These are phyloP conservation scores for Aspergillus intermedius DNA, from an alignment of 2,329 filamentous ascomycete genomes.

Conservation along the genomic window DNA sequence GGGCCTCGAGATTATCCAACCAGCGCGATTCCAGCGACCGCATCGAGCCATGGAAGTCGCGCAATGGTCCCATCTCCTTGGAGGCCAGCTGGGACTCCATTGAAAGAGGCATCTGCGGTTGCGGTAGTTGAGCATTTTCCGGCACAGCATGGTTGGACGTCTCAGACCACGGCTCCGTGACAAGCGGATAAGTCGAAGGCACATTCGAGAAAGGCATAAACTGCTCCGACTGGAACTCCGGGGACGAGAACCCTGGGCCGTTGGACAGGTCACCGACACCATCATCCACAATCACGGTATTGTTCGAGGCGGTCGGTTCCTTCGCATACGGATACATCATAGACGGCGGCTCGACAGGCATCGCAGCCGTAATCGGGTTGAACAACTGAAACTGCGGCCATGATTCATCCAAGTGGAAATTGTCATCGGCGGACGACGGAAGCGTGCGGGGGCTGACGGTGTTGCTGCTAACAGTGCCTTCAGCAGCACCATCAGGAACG, in stretches of 20 bases:
- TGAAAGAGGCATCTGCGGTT: constrained; percentile 10
- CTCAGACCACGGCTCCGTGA: constrained; percentile 23
- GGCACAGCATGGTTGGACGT: constrained; percentile 10
- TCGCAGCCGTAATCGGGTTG: constrained; percentile 24
- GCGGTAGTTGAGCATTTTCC: constrained; percentile 10
- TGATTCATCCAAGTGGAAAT: constrained; percentile 31
- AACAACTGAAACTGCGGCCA: constrained; percentile 34
- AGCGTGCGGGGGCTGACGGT: constrained; percentile 33
- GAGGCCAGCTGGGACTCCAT: constrained; percentile 16
- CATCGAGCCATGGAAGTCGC: constrained; percentile 19
- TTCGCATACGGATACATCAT: constrained; percentile 31
- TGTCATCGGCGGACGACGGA: constrained; percentile 32
- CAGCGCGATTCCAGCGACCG: constrained; percentile 29
- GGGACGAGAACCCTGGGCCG: constrained; percentile 15
- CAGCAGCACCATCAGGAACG: constrained; percentile 21
- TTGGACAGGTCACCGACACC: constrained; percentile 21
- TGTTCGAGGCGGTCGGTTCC: constrained; percentile 16
- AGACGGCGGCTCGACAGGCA: constrained; percentile 25
- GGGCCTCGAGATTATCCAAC: constrained; percentile 28
- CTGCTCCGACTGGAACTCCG: constrained; percentile 24
- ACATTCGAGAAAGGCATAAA: constrained; percentile 26
- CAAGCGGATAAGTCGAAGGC: constrained; percentile 23
- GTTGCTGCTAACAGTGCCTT: constrained; percentile 25
- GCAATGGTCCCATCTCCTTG: constrained; percentile 15
- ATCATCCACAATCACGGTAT: constrained; percentile 33